Base-by-base conservation (phyloP, 306 rosid genomes). In the Corylus americana region DNA sequence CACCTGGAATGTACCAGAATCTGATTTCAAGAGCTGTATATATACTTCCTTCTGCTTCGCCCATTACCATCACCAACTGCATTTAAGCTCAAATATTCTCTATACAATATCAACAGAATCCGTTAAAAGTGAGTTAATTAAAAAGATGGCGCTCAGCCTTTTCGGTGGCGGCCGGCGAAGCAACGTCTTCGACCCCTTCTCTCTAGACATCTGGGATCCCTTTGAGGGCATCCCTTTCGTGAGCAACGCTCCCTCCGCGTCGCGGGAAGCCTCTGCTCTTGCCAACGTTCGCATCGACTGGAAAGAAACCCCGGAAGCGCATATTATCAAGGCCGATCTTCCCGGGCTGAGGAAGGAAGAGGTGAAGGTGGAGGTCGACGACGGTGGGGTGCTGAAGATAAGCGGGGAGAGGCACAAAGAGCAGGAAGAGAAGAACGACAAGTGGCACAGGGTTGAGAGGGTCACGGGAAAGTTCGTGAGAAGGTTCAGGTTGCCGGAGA, bases 261-360 rank as follows among this genome's bases (percentile, higher is more conserved):
- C 79, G 22, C 5, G 70, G 0, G 85, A 85, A 8, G 75, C 86
- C 13, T 25, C 86, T 22, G 84, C 86, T n/a, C 45, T 82, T 13
- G 89, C 84, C 18, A 72, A 82, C 49, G 48, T 84, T 7, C 82
- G 78, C 4, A 79, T 85, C 47, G 84, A 85, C 53, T 85, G 86
- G 89, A 85, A 79, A 20, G 86, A 85, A 47, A 85, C 86, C 4
- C 86, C 80, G 6, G 61, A 82, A 62, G 86, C 84, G 0, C 89
- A 85, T 47, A 10, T 85, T 17, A 79, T 85, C 80, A 85, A 79
- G 76, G 89, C 82, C 4, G 89, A 82, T 61, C 75, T 85, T 0
- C 89, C 86, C 0, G 89, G 86, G 11, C 78, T 85, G 35, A 84
- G 69, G 7, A 84, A 80, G 71, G 85, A 80, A 17, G 82, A 80